phyloP scores from a whole-genome alignment of 345 rosid species.

The Combretum micranthum region DNA sequence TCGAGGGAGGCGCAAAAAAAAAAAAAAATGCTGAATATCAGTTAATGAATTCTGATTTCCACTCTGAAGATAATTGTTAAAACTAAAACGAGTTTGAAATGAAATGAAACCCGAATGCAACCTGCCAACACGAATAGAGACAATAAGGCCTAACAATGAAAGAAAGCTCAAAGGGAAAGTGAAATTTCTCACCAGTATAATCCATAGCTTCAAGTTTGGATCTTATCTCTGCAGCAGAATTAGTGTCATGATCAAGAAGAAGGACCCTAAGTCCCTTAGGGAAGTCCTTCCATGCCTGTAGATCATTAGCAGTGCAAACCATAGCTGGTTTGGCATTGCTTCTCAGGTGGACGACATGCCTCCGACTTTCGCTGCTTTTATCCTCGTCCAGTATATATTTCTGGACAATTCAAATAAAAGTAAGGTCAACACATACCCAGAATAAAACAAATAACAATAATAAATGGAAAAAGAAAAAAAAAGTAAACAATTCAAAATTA shows the following conservation, averaged over 20 bases:
- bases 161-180: conserved; percentile 8
- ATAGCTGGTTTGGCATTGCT: conserved; percentile 97
- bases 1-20: no score
- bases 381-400: conserved; percentile 13
- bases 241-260: conserved; percentile 54
- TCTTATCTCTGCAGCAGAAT: conserved; percentile 55
- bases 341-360: conserved; percentile 48
- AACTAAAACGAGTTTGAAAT: no score
- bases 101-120: no score
- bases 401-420: conserved; percentile 23
- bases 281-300: conserved; percentile 84
- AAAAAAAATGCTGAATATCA: no score
- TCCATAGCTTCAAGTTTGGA: conserved; percentile 84
- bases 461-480: no score
- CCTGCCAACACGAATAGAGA: conserved; percentile 3
- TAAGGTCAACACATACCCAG: conserved; percentile 5
- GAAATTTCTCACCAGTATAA: conserved; percentile 62
- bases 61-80: no score
- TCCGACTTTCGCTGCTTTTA: conserved; percentile 15
- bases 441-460: not conserved
- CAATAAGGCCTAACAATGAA: not conserved
- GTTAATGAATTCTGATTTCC: no score
- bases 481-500: no score
- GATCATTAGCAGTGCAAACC: conserved; percentile 75
- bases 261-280: conserved; percentile 96